A percentile compares a stretch with the other conserved stretches of the same genome.
Conservation (phyloP, 2,329 filamentous ascomycete species). For the Phaeosphaeria sp. region DNA sequence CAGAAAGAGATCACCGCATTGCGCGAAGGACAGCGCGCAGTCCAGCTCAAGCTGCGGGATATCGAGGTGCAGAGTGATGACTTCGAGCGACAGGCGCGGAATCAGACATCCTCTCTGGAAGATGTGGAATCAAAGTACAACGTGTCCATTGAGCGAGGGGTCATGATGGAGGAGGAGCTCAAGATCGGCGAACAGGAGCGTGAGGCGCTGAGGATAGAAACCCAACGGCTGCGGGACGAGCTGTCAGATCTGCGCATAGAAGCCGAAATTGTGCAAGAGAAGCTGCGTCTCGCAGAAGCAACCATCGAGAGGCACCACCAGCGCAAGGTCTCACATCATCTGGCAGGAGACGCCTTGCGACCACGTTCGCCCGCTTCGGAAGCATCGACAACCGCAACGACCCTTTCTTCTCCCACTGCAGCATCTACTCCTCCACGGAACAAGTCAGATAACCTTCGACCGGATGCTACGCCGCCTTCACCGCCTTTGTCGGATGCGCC, state of each 20-base stretch:
- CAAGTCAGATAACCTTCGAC: slow-evolving; percentile 68
- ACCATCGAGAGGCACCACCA: slow-evolving; percentile 58
- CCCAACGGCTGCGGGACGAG: slow-evolving; percentile 88
- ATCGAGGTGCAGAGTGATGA: slow-evolving; percentile 99
- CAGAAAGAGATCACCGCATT: slow-evolving; percentile 96
- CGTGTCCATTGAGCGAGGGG: slow-evolving; percentile 85
- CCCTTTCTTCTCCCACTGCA: slow-evolving; percentile 87
- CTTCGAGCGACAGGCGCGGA: slow-evolving; percentile 93
- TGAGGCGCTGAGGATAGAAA: slow-evolving; percentile 86
- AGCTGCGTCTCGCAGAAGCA: slow-evolving; percentile 75
- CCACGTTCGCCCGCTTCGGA: slow-evolving; percentile 76
- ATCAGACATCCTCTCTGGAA: slow-evolving; percentile 94
- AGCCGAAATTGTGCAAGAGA: slow-evolving; percentile 91
- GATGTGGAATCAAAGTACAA: slow-evolving; percentile 98
- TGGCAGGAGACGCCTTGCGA: slow-evolving; percentile 56
- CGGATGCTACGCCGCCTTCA: slow-evolving; percentile 84
- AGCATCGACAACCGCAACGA: slow-evolving; percentile 77
- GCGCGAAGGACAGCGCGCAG: slow-evolving; percentile 80
- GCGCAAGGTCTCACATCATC: slow-evolving; percentile 58
- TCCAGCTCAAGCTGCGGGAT: slow-evolving; percentile 86
- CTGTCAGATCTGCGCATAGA: slow-evolving; percentile 93
- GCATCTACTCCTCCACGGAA: slow-evolving; percentile 80
- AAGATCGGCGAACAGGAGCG: slow-evolving; percentile 90
- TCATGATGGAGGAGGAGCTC: slow-evolving; percentile 95
- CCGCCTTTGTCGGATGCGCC: slow-evolving; percentile 92